These are phyloP conservation scores for Ophiostoma sp. DNA, from an alignment of 2,329 filamentous ascomycete genomes.

Conservation along the genomic window DNA sequence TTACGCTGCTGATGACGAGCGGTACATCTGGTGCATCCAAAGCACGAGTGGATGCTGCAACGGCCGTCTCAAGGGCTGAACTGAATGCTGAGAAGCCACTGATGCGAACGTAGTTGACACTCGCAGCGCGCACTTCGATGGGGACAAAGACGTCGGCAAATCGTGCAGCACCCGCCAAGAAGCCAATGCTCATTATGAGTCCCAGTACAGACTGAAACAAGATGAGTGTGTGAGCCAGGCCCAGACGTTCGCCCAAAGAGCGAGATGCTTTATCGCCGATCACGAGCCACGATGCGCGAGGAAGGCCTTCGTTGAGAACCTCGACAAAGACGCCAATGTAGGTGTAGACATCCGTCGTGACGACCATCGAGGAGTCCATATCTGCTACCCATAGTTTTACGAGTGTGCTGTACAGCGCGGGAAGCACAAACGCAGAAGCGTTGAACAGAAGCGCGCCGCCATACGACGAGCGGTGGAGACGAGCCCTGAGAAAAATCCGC, in stretches of 20 bases:
- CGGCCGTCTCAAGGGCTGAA: slow-evolving; percentile 63
- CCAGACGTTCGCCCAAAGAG: slow-evolving; percentile 51
- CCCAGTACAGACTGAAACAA: slow-evolving; percentile 61
- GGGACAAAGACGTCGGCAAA: slow-evolving; percentile 67
- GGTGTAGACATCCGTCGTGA: slow-evolving; percentile 66
- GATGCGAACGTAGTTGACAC: slow-evolving; percentile 65
- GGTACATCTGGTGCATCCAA: slow-evolving; percentile 70
- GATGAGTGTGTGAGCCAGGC: slow-evolving; percentile 63
- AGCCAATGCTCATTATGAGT: slow-evolving; percentile 58
- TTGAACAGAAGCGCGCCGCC: slow-evolving; percentile 63
- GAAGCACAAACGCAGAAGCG: slow-evolving; percentile 60
- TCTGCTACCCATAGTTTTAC: slow-evolving; percentile 70
- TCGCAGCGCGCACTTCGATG: slow-evolving; percentile 53
- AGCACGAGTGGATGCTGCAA: slow-evolving; percentile 61
- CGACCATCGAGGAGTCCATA: slow-evolving; percentile 63
- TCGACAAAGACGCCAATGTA: slow-evolving; percentile 68
- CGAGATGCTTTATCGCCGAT: slow-evolving; percentile 65
- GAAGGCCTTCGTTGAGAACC: slow-evolving; percentile 71
- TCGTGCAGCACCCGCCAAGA: slow-evolving; percentile 53
- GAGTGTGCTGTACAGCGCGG: slow-evolving; percentile 66
- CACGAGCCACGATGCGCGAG: slow-evolving; percentile 65
- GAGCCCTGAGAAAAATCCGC: background rate
- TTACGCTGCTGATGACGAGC: slow-evolving; percentile 62
- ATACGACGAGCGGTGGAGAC: slow-evolving; percentile 42
- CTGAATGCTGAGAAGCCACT: slow-evolving; percentile 62